Evolutionary conservation across 495 filamentous ascomycete genomes (phyloP).

Genomic region (Apodospora peruviana): DNA sequence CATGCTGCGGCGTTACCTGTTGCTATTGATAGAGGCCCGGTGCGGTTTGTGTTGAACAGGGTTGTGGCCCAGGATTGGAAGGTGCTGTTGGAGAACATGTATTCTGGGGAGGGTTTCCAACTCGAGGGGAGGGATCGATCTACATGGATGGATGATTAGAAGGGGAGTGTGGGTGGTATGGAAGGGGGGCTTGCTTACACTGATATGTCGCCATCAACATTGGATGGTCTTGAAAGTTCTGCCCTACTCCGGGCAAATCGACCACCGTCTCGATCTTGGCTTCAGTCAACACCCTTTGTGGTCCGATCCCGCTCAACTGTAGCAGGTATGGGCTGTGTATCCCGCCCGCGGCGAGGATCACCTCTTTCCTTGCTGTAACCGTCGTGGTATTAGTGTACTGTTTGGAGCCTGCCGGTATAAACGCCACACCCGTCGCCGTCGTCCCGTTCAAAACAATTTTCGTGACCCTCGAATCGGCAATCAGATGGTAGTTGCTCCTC

Average conservation of each 20-base stretch:
- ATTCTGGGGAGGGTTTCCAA: conserved; percentile 25
- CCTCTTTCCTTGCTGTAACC: conserved; percentile 46
- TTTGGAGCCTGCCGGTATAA: conserved; percentile 5
- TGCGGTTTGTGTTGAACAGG: conserved; percentile 32
- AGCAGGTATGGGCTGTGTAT: conserved; percentile 54
- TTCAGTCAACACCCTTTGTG: conserved; percentile 31
- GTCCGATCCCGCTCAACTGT: conserved; percentile 51
- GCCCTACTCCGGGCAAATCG: conserved; percentile 50
- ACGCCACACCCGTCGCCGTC: conserved; percentile 31
- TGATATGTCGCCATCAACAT: conserved; percentile 26
- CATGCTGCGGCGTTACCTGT: conserved; percentile 40
- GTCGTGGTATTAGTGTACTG: conserved; percentile 15
- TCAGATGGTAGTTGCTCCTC: conserved; percentile 32
- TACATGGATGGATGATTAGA: conserved; percentile 3
- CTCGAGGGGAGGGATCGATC: conserved; percentile 27
- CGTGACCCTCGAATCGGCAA: conserved; percentile 33
- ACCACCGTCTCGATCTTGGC: conserved; percentile 39
- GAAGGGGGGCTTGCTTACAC: conserved; percentile 18
- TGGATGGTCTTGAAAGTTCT: conserved; percentile 54
- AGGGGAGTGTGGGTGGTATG: neutral
- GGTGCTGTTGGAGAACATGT: conserved; percentile 32
- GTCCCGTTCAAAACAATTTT: conserved; percentile 30
- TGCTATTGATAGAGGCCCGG: conserved; percentile 39
- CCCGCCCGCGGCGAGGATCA: conserved; percentile 54
- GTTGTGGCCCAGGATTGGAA: conserved; percentile 31